Conservation (phyloP, 257 asterid species). For the Ilex asprella region DNA sequence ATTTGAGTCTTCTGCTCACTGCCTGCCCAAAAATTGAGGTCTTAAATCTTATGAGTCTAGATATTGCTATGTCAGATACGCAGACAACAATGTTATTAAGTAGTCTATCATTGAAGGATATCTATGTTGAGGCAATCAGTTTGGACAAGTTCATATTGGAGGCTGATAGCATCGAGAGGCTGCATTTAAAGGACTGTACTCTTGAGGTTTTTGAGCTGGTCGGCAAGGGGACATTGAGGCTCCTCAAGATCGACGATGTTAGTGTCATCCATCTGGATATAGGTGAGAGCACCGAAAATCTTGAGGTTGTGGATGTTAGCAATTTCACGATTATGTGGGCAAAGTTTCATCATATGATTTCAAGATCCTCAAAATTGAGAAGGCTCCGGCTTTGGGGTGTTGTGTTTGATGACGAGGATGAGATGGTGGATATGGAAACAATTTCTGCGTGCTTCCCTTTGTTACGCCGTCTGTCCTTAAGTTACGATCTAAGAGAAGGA, state of each 20-base stretch:
- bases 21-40: constrained; percentile 64
- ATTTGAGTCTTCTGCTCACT: constrained; percentile 65
- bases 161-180: constrained; percentile 10
- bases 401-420: constrained; percentile 89
- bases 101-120: constrained; percentile 64
- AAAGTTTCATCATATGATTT: constrained; percentile 81
- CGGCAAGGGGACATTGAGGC: not conserved
- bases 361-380: constrained; percentile 62
- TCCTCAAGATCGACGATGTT: not conserved
- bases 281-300: constrained; percentile 2
- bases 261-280: not conserved
- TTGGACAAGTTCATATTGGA: constrained; percentile 80
- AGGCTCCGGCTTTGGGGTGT: constrained; percentile 88
- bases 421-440: constrained; percentile 77
- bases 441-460: constrained; percentile 78
- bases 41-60: constrained; percentile 59
- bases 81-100: constrained; percentile 70
- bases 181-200: not conserved
- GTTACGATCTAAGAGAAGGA: constrained; percentile 70
- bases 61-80: constrained; percentile 78
- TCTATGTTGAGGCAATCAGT: constrained; percentile 80
- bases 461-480: constrained; percentile 60
- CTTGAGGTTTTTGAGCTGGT: not conserved
- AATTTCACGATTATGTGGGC: constrained; percentile 87
- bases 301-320: constrained; percentile 10